Percentiles rank a stretch among this genome's conserved stretches.
phyloP scores from a whole-genome alignment of 2,329 filamentous ascomycete species.

The Diaporthe citri region DNA sequence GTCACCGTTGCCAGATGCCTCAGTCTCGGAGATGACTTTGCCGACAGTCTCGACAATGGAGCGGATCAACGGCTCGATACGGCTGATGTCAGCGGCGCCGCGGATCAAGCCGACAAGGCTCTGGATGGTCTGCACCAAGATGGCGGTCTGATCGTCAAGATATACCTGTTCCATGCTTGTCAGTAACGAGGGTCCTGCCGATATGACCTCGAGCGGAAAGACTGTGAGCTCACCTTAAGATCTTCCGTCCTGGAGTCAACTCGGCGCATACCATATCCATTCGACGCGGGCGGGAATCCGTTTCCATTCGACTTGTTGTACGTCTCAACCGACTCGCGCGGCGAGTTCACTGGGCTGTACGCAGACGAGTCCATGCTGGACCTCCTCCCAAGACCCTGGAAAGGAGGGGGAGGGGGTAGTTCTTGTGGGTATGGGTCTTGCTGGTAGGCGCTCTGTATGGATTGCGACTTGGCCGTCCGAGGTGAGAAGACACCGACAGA shows the following conservation, averaged over 20 bases:
- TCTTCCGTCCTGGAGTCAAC: constrained; percentile 60
- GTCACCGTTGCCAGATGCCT: constrained; percentile 66
- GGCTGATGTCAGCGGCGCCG: constrained; percentile 70
- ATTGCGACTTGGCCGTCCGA: constrained; percentile 50
- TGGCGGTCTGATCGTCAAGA: constrained; percentile 84
- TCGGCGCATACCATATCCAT: constrained; percentile 53
- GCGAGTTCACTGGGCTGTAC: constrained; percentile 80
- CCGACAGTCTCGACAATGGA: constrained; percentile 79
- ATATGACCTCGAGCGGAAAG: neutral
- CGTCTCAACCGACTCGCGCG: constrained; percentile 67
- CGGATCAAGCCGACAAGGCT: constrained; percentile 82
- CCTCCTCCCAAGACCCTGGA: constrained; percentile 69
- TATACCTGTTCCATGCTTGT: constrained; percentile 68
- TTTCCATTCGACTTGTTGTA: constrained; percentile 54
- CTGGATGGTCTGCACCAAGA: constrained; percentile 84
- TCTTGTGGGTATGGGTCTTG: constrained; percentile 49
- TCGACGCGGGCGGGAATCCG: constrained; percentile 52
- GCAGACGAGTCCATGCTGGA: constrained; percentile 78
- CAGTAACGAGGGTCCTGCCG: neutral
- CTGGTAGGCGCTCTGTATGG: constrained; percentile 46
- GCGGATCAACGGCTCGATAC: constrained; percentile 77
- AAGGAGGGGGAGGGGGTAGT: constrained; percentile 65
- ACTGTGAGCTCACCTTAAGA: constrained; percentile 56
- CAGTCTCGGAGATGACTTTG: constrained; percentile 76
- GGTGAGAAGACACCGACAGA: constrained; percentile 78